Evolutionary conservation across 1,284 basidiomycete species (phyloP).

Genomic region (Peniophora sp.): DNA sequence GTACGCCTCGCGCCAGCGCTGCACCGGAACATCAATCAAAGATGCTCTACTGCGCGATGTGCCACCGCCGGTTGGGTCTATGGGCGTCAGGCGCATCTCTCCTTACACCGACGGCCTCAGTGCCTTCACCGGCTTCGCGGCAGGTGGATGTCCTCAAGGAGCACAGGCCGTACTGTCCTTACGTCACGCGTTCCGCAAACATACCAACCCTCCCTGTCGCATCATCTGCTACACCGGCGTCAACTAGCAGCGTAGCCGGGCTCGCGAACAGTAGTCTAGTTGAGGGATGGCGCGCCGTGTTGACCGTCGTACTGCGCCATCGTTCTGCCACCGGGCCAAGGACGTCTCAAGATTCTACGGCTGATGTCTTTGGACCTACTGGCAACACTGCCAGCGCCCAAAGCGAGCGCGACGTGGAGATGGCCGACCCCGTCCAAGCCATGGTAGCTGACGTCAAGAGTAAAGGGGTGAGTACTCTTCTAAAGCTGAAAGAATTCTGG

Average conservation of each 20-base stretch:
- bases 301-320: conserved; percentile 57
- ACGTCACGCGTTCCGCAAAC: conserved; percentile 60
- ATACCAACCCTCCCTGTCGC: conserved; percentile 47
- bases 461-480: conserved; percentile 46
- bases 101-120: conserved; percentile 13
- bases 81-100: conserved; percentile 54
- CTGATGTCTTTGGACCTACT: conserved; percentile 1
- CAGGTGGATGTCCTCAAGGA: conserved; percentile 69
- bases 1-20: conserved; percentile 8
- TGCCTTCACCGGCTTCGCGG: conserved; percentile 23
- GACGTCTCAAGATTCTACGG: conserved; percentile 35
- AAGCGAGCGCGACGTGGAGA: conserved; percentile 23
- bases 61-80: conserved; percentile 67
- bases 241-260: conserved; percentile 21
- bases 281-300: conserved; percentile 75
- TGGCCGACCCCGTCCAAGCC: conserved; percentile 48
- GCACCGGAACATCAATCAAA: conserved; percentile 23
- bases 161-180: conserved; percentile 76
- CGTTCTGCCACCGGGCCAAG: conserved; percentile 39
- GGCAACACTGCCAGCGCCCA: conserved; percentile 3
- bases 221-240: conserved; percentile 13
- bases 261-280: conserved; percentile 19
- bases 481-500: background rate
- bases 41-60: conserved; percentile 58
- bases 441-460: conserved; percentile 70